Evolutionary conservation across 805 yeast species (phyloP).

Genomic region (Saccharomycopsis sp.): DNA sequence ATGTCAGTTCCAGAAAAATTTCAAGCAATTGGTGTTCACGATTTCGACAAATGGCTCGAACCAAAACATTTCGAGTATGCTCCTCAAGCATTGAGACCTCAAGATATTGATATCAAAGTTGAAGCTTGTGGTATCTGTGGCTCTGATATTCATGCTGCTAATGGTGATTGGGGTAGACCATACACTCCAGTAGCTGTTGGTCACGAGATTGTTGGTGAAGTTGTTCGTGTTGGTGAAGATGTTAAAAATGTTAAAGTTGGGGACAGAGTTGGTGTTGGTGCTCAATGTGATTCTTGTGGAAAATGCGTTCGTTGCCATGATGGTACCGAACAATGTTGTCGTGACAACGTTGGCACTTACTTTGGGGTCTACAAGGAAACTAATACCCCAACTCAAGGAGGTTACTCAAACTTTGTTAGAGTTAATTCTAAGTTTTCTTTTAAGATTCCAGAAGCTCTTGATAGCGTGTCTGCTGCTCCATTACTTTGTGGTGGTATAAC

Average conservation of each 20-base stretch:
- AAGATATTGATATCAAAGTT: conserved; percentile 47
- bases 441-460: conserved; percentile 36
- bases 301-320: conserved; percentile 34
- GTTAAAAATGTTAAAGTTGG: conserved; percentile 37
- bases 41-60: conserved; percentile 21
- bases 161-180: conserved; percentile 23
- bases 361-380: conserved; percentile 29
- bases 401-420: conserved; percentile 33
- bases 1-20: conserved; percentile 8
- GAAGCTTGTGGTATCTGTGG: conserved; percentile 67
- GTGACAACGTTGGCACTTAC: conserved; percentile 31
- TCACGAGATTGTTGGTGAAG: conserved; percentile 28
- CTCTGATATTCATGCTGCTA: conserved; percentile 33
- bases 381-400: conserved; percentile 27
- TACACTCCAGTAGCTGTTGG: conserved; percentile 25
- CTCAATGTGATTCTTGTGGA: conserved; percentile 34
- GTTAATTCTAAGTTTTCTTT: conserved; percentile 36
- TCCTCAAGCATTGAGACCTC: conserved; percentile 20
- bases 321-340: conserved; percentile 35
- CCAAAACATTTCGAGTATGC: conserved; percentile 22
- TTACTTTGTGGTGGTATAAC: conserved; percentile 45
- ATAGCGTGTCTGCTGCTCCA: conserved; percentile 36
- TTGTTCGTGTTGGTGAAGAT: conserved; percentile 28
- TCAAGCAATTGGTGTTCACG: conserved; percentile 21
- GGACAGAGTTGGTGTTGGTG: conserved; percentile 48